Evolutionary conservation across 1,284 basidiomycete species (phyloP), one percentile per base, ranked within the genome.

Genomic region (Ganoderma leucocontextum): DNA sequence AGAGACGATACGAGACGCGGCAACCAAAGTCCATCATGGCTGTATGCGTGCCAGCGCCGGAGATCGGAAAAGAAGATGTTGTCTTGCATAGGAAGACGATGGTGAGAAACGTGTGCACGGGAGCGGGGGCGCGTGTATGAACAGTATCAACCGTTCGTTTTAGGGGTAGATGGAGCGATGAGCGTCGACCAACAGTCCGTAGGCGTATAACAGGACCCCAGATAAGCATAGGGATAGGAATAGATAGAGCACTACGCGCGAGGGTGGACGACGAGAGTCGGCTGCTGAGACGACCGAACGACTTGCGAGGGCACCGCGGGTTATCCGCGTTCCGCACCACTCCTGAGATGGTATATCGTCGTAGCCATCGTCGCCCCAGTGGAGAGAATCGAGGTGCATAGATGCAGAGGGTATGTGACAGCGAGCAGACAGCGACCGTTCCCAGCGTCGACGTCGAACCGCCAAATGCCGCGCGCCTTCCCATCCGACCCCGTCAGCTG

Each of bases 11-110:
- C 66, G 65, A 68, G 60, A 42, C 70, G 65, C 60, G 60, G 65
- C 63, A 62, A 65, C 67, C 41, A 65, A 57, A 53, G 65, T 69
- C 67, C 70, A 62, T 72, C 70, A 62, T 72, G 68, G 67, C 67
- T 67, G 65, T 63, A 67, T 71, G 63, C 57, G 58, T 66, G 66
- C 63, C 62, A 53, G 68, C 64, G 70, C 70, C 58, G 63, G 65
- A 15, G 60, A 63, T 61, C 63, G 36, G 57, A 38, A 58, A 2
- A 7, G 41, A 33, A 62, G 42, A 22, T 58, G 33, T 39, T 33
- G 53, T 29, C 29, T 47, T 33, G 55, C 29, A 42, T 36, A n/a
- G 55, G 17, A 38, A 22, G 47, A 10, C 47, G 47, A 25, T 12
- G n/a, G 47, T 12, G 47, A 49, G 47, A 25, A 22, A 49, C 13